Percentiles rank a stretch among this genome's conserved stretches.
Conservation (phyloP, 2,329 filamentous ascomycete genomes). For the Monosporascus sp. region DNA sequence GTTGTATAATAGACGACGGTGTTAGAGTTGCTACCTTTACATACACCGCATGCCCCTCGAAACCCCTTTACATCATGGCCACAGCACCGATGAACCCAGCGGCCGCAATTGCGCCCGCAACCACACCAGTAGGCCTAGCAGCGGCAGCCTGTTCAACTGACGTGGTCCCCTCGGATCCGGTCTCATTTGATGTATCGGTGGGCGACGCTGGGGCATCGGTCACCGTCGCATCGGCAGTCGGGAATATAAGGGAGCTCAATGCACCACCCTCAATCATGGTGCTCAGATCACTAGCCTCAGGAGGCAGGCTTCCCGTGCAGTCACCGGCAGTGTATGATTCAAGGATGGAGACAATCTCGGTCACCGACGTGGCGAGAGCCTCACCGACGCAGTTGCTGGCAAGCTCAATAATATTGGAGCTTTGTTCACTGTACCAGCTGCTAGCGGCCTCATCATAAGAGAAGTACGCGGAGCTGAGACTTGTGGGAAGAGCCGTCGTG, state of each 20-base stretch:
- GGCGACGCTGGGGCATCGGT: not conserved
- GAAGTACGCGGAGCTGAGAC: slow-evolving; percentile 10
- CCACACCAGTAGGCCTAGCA: slow-evolving; percentile 15
- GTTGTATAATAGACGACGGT: no score
- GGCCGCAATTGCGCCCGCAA: slow-evolving; percentile 18
- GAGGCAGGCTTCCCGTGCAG: not conserved
- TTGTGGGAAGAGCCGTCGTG: slow-evolving; percentile 9
- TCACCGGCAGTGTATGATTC: slow-evolving; percentile 1
- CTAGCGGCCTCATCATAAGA: slow-evolving; percentile 13
- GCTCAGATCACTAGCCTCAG: not conserved
- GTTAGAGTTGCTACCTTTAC: no score
- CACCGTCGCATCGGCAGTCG: no score
- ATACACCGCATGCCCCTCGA: not conserved
- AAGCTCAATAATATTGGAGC: slow-evolving; percentile 6
- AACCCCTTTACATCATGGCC: slow-evolving; percentile 24
- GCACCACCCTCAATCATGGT: no score
- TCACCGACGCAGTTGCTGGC: slow-evolving; percentile 6
- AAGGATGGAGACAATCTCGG: slow-evolving; percentile 2
- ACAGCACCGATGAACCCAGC: slow-evolving; percentile 21
- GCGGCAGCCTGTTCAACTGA: slow-evolving; percentile 10
- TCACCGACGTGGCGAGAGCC: slow-evolving; percentile 1
- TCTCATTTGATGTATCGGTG: not conserved
- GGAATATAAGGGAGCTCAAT: no score
- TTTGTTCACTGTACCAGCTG: slow-evolving; percentile 14
- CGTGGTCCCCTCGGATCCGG: not conserved